A percentile compares a stretch with the other conserved stretches of the same genome.
phyloP scores from a whole-genome alignment of 768 basidiomycete genomes.

The Udeniomyces megalosporus region DNA sequence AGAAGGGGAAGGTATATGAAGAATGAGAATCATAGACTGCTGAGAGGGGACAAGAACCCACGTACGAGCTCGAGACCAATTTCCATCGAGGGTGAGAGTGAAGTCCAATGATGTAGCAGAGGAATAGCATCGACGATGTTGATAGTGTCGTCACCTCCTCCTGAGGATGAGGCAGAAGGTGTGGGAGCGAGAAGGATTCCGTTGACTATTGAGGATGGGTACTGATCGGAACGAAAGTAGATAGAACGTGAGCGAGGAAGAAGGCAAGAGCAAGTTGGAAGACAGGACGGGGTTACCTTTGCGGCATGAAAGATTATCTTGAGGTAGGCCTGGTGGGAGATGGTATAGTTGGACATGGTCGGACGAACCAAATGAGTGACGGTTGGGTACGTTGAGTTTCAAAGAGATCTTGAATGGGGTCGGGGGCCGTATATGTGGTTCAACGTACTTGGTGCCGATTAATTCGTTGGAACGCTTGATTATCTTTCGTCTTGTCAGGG shows the following conservation, averaged over 20 bases:
- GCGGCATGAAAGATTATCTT: constrained; percentile 65
- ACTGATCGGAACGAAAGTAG: constrained; percentile 31
- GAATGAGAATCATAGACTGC: too few species aligned
- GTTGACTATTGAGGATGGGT: constrained; percentile 57
- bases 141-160: constrained; percentile 25
- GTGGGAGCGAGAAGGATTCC: constrained; percentile 56
- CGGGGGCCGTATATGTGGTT: too few species aligned
- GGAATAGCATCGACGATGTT: constrained; percentile 47
- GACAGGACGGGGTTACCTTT: too few species aligned
- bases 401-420: too few species aligned
- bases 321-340: constrained; percentile 49
- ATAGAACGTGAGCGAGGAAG: background rate
- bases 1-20: background rate
- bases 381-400: too few species aligned
- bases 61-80: constrained; percentile 61
- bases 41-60: background rate
- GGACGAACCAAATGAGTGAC: too few species aligned
- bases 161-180: background rate
- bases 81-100: constrained; percentile 70
- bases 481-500: too few species aligned
- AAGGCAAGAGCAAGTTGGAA: too few species aligned
- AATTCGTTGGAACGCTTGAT: too few species aligned
- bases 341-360: constrained; percentile 37
- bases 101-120: constrained; percentile 70
- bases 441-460: too few species aligned